A percentile compares a stretch with the other conserved stretches of the same genome.
phyloP scores from a whole-genome alignment of 2,329 filamentous ascomycete genomes.

The Didymella segeticola region DNA sequence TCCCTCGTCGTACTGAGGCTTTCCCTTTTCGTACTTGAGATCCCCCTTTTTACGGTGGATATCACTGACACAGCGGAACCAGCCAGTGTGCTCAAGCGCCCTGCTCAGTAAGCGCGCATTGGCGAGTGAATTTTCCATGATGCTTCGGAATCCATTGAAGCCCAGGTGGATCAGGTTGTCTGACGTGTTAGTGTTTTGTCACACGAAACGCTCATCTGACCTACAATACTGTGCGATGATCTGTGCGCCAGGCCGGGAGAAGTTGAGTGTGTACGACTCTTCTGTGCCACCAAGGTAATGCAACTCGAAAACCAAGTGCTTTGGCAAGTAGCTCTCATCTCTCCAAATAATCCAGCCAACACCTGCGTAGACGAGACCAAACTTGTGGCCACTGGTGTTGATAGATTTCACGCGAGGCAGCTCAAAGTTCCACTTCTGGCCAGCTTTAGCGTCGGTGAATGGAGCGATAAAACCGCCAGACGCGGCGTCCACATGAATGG shows the following conservation, averaged over 20 bases:
- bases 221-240: constrained; percentile 76
- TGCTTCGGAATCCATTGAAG: constrained; percentile 66
- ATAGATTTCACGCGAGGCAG: constrained; percentile 70
- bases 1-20: constrained; percentile 52
- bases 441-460: constrained; percentile 63
- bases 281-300: constrained; percentile 76
- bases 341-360: constrained; percentile 67
- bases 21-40: constrained; percentile 50
- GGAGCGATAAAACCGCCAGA: constrained; percentile 68
- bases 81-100: constrained; percentile 68
- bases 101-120: constrained; percentile 71
- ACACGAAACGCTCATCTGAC: neutral
- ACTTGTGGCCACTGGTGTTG: constrained; percentile 70
- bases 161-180: constrained; percentile 75
- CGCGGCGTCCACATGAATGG: constrained; percentile 70
- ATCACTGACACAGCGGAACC: constrained; percentile 66
- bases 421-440: constrained; percentile 68
- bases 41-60: constrained; percentile 67
- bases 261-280: constrained; percentile 74
- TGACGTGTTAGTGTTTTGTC: constrained; percentile 2
- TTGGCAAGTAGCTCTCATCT: constrained; percentile 68
- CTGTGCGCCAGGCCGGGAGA: constrained; percentile 73
- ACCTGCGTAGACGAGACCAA: constrained; percentile 69
- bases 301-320: constrained; percentile 73
- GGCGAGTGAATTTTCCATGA: constrained; percentile 69